These are phyloP conservation scores for Pugionium dolabratum DNA, from an alignment of 345 rosid genomes.

Conservation along the genomic window DNA sequence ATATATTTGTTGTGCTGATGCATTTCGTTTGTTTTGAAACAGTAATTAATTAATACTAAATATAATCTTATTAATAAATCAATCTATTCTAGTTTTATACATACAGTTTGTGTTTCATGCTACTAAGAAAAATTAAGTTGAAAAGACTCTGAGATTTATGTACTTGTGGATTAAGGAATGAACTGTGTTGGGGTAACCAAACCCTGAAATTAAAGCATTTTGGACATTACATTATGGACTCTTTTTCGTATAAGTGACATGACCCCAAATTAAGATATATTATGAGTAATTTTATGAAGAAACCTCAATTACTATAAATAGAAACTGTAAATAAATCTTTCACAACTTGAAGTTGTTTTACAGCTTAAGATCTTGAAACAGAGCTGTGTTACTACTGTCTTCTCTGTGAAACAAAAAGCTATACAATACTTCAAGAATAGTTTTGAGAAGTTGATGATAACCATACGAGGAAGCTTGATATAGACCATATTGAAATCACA, in stretches of 20 bases:
- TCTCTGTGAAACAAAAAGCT: not conserved
- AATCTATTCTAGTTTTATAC: too few species aligned
- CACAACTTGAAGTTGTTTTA: not conserved
- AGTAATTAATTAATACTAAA: too few species aligned
- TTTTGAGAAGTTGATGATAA: conserved; percentile 51
- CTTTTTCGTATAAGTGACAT: conserved; percentile 11
- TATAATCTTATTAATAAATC: too few species aligned
- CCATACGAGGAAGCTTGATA: conserved; percentile 89
- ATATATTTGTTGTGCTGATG: too few species aligned
- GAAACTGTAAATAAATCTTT: not conserved
- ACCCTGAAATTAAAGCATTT: not conserved
- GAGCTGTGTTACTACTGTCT: too few species aligned
- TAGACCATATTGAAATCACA: conserved; percentile 90
- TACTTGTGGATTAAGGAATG: too few species aligned
- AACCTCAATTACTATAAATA: not conserved
- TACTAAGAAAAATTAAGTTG: too few species aligned
- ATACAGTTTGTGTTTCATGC: too few species aligned
- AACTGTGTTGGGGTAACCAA: not conserved
- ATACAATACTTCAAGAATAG: conserved; percentile 24
- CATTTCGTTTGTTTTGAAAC: too few species aligned
- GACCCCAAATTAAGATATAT: not conserved
- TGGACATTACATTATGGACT: not conserved
- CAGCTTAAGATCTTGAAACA: not conserved
- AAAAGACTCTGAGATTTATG: too few species aligned
- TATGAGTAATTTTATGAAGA: not conserved